Evolutionary conservation across 2,329 filamentous ascomycete species (phyloP).

Genomic region (Aureobasidium zeae): DNA sequence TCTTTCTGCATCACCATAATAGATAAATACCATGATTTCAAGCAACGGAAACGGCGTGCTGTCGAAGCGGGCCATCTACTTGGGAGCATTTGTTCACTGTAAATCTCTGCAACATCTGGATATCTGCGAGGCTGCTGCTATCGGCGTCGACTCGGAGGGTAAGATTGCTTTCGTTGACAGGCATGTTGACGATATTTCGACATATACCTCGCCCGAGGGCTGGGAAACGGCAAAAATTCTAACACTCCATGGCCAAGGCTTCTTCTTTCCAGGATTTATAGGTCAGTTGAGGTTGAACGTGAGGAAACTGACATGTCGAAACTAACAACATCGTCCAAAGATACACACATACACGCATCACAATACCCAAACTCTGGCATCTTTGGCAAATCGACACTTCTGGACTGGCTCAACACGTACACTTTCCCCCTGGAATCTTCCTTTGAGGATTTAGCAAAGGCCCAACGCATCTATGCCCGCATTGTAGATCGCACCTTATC

Average conservation of each 20-base stretch:
- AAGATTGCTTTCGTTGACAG: constrained; percentile 42
- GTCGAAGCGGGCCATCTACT: constrained; percentile 39
- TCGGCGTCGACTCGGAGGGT: constrained; percentile 45
- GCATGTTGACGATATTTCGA: constrained; percentile 23
- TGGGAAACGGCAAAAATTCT: constrained; percentile 37
- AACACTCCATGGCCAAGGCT: constrained; percentile 44
- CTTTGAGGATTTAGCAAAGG: constrained; percentile 53
- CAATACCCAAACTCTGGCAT: constrained; percentile 93
- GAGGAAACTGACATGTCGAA: not conserved
- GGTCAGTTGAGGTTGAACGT: constrained; percentile 38
- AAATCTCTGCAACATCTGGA: constrained; percentile 41
- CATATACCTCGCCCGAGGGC: constrained; percentile 22
- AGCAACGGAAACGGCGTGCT: constrained; percentile 16
- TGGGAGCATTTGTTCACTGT: constrained; percentile 54
- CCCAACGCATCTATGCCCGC: constrained; percentile 63
- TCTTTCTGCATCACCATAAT: not conserved
- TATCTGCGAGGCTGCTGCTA: constrained; percentile 37
- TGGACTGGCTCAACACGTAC: constrained; percentile 89
- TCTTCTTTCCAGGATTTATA: constrained; percentile 79
- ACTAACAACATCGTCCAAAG: constrained; percentile 35
- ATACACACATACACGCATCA: constrained; percentile 90
- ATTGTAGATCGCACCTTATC: constrained; percentile 72
- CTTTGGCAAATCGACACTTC: constrained; percentile 84
- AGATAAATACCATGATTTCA: constrained; percentile 2
- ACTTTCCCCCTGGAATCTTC: constrained; percentile 88